Base-by-base conservation (phyloP, 495 filamentous ascomycete species). In the Aspergillus incahuasiensis region DNA sequence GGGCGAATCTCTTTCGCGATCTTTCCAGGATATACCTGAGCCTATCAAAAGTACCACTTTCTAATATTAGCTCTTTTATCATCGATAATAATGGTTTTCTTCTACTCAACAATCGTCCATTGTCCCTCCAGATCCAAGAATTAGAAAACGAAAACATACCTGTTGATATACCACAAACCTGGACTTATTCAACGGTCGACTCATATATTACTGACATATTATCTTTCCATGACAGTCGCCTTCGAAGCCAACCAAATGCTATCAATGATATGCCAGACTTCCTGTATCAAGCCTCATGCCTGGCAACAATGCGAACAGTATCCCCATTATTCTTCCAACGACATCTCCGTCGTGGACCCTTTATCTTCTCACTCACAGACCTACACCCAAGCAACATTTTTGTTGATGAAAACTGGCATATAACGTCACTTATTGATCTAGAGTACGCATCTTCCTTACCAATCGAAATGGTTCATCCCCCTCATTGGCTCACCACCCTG, bases 301-400 rank as follows among this genome's bases (percentile, higher is more conserved):
- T 62, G n/a, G 41, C 58, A 19, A 55, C 59, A 16, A 65, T 68
- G 56, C 59, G 65, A 53, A 35, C 59, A 19, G 28, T 69, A n/a
- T 55, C 60, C 35, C 55, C 51, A 21, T 55, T 53, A 44, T 70
- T 65, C 40, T 59, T 65, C 30, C 1, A 56, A 20, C 48, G 52
- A n/a, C 59, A 69, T 15, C 28, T 62, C 48, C 65, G 68, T 44
- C 58, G 63, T 19, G 61, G 61, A 30, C 65, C 62, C 9, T 69
- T 66, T 52, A 30, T 60, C 16, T 59, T 57, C 48, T 57, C 16
- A 2, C 47, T 71, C 15, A 71, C 66, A 7, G 66, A 71, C 42
- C 54, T 73, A 5, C 65, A 71, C 55, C 59, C 13, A 48, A 70
- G 68, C 58, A 71, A 73, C 46, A 69, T 69, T 35, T 67, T 69